Evolutionary conservation across 371 early-diverging fungal species (phyloP).

Genomic region (Astathelohania contejeani): DNA sequence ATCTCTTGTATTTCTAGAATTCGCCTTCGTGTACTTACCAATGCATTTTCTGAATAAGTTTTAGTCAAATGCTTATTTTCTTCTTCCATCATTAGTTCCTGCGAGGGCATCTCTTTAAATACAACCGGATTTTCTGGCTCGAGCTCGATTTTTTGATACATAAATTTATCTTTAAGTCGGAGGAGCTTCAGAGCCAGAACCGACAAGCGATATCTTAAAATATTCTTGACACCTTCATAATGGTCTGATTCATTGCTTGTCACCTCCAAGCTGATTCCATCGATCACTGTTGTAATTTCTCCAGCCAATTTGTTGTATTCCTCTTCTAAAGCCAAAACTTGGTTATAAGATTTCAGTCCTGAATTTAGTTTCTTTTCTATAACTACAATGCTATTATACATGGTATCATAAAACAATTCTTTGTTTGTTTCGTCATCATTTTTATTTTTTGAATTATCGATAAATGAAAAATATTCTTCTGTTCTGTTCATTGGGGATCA

Average conservation of each 20-base stretch:
- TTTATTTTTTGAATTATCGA: background rate
- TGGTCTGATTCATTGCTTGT: constrained; percentile 23
- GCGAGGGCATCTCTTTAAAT: constrained; percentile 4
- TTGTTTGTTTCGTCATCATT: too few relatives aligned
- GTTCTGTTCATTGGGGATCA: background rate
- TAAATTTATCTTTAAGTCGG: constrained; percentile 13
- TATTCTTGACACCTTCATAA: constrained; percentile 46
- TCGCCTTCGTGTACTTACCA: constrained; percentile 16
- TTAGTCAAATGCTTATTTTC: constrained; percentile 34
- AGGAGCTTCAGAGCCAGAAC: constrained; percentile 9
- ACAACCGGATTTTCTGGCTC: constrained; percentile 23
- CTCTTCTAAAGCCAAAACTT: constrained; percentile 24
- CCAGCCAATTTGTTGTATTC: constrained; percentile 13
- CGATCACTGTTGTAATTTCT: constrained; percentile 12
- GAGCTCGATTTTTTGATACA: constrained; percentile 15
- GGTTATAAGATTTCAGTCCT: constrained; percentile 8
- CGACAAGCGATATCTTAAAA: constrained; percentile 18
- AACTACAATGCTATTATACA: background rate
- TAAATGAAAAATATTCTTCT: background rate
- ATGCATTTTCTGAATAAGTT: constrained; percentile 17
- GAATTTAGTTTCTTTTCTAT: background rate
- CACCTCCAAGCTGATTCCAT: constrained; percentile 22
- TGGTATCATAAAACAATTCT: background rate
- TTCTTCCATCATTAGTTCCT: constrained; percentile 17
- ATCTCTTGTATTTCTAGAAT: constrained; percentile 40